phyloP scores from a whole-genome alignment of 2,329 filamentous ascomycete species.

The Xylariales sp. region DNA sequence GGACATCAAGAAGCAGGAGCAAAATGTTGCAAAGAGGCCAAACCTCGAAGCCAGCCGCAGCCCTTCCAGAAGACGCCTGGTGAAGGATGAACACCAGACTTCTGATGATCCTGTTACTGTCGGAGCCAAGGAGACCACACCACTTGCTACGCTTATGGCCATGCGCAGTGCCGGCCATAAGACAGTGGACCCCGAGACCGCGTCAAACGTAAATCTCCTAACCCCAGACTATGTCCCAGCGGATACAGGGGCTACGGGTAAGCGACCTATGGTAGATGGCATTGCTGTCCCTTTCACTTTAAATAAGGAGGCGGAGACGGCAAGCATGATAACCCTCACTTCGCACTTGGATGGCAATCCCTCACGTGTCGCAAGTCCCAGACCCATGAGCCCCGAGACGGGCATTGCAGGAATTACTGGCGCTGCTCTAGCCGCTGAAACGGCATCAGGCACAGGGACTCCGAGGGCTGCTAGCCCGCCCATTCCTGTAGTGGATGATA shows the following conservation, averaged over 20 bases:
- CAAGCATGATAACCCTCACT: constrained; percentile 65
- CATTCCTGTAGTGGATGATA: constrained; percentile 12
- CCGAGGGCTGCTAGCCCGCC: constrained; percentile 7
- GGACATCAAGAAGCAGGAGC: constrained; percentile 36
- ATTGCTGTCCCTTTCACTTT: constrained; percentile 72
- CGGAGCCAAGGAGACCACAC: constrained; percentile 32
- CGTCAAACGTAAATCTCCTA: constrained; percentile 35
- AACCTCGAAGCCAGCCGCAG: constrained; percentile 26
- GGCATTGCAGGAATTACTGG: constrained; percentile 9
- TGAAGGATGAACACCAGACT: constrained; percentile 49
- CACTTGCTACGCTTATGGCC: constrained; percentile 38
- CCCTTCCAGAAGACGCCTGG: constrained; percentile 39
- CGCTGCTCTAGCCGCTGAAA: constrained; percentile 7
- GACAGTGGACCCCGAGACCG: constrained; percentile 20
- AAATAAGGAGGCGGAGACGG: constrained; percentile 57
- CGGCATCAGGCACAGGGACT: constrained; percentile 10
- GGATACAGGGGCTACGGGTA: constrained; percentile 50
- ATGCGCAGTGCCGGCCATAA: constrained; percentile 35
- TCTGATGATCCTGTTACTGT: constrained; percentile 20
- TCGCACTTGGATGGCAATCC: constrained; percentile 32
- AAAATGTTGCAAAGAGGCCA: constrained; percentile 18
- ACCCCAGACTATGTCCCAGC: constrained; percentile 38
- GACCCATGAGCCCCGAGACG: constrained; percentile 27
- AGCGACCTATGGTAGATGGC: constrained; percentile 62
- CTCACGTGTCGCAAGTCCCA: constrained; percentile 26